Base-by-base conservation (phyloP, 2,329 filamentous ascomycete species). In the Sordariomycetes sp. region DNA sequence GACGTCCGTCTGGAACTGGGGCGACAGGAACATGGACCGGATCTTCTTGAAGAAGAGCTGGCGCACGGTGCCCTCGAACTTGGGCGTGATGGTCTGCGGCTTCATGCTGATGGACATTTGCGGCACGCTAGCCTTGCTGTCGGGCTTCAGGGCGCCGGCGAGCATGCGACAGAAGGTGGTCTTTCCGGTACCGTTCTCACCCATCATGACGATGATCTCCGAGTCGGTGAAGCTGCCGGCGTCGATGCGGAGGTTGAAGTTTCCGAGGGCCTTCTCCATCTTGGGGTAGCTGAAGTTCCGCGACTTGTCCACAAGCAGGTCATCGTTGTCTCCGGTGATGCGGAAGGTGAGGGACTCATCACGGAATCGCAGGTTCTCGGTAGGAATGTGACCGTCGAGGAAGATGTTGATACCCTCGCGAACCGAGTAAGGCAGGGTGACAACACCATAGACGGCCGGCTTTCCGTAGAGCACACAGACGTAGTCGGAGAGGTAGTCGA, bases 21-120 rank as follows among this genome's bases (percentile, higher is more conserved):
- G 94, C 64, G 86, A 94, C 65, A 99, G 73, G 82, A 99, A 99
- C 42, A 92, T 86, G 61, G 90, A 85, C 81, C 96, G 96, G 75
- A 99, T 99, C 78, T 94, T 92, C 86, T 99, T 99, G 84, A 97
- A 96, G 80, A 99, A 97, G 55, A 99, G 81, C 73, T 96, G 90
- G 61, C 94, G 90, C 59, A 99, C 94, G 45, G 92, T 99, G 62
- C 95, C 94, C 63, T 91, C 86, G 69, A 96, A 99, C 74, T 96
- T 99, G 68, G 94, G 94, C 2, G 91, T 99, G 67, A 99, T 99
- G 67, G 95, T 99, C 77, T 99, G 94, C 22, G 95, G 95, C 81
- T 99, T 99, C 90, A 97, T 95, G 77, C 86, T 91, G 70, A 99
- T 96, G 76, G 88, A 90, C 91, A 99, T 95, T 64, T 89, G 84